Evolutionary conservation across 1,284 basidiomycete species (phyloP).

Genomic region (Xerocomus nothofagi): DNA sequence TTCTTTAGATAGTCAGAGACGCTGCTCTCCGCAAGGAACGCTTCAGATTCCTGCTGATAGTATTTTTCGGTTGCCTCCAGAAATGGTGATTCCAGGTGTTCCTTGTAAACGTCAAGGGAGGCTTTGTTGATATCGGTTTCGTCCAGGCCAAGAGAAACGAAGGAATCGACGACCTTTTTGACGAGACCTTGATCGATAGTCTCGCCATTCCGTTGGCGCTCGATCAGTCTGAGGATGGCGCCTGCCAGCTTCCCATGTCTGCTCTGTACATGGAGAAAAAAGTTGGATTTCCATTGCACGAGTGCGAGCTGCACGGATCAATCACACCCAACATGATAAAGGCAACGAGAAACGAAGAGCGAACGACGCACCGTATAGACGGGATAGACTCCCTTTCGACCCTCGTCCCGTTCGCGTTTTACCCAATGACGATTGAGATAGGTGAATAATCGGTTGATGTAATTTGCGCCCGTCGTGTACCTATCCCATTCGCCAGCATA

Average conservation of each 20-base stretch:
- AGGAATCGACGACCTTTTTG: constrained; percentile 96
- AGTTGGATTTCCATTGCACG: constrained; percentile 92
- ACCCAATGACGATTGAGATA: constrained; percentile 99
- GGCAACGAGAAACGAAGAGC: not conserved
- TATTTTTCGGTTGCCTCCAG: constrained; percentile 87
- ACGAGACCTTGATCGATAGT: constrained; percentile 91
- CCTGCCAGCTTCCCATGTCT: constrained; percentile 81
- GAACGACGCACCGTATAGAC: constrained; percentile 87
- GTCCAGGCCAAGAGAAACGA: constrained; percentile 95
- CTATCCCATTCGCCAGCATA: constrained; percentile 95
- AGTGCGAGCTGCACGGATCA: constrained; percentile 73
- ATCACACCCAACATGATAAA: not conserved
- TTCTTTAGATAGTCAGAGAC: constrained; percentile 98
- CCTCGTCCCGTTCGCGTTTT: constrained; percentile 97
- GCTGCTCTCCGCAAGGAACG: constrained; percentile 87
- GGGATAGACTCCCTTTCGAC: constrained; percentile 91
- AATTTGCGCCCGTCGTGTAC: constrained; percentile 95
- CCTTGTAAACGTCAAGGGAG: constrained; percentile 93
- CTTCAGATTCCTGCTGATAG: constrained; percentile 89
- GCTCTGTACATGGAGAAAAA: constrained; percentile 87
- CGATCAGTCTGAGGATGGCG: constrained; percentile 87
- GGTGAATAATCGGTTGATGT: constrained; percentile 93
- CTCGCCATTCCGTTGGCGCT: constrained; percentile 94
- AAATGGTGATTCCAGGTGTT: constrained; percentile 90
- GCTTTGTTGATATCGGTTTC: constrained; percentile 88